These are phyloP conservation scores for Pseudogymnoascus destructans DNA, from an alignment of 2,329 filamentous ascomycete genomes.

Conservation along the genomic window DNA sequence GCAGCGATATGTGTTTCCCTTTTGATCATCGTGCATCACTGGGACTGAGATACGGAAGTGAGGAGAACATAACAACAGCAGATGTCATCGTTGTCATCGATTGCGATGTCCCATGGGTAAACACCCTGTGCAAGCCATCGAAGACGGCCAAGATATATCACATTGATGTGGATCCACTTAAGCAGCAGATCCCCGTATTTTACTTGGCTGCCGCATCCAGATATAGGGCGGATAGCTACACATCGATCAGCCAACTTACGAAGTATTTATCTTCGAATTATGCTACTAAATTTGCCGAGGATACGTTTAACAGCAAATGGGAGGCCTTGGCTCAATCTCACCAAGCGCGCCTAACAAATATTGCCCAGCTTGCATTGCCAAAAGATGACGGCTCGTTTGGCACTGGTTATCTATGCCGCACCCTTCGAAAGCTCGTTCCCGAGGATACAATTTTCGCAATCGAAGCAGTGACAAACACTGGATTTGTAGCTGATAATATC, in stretches of 20 bases:
- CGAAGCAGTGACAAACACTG: conserved; percentile 64
- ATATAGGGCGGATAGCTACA: conserved; percentile 52
- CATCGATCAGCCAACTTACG: conserved; percentile 56
- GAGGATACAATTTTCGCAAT: conserved; percentile 60
- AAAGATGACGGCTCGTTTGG: conserved; percentile 49
- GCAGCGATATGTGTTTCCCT: conserved; percentile 72
- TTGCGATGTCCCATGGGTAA: conserved; percentile 84
- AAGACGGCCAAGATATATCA: conserved; percentile 45
- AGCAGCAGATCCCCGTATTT: conserved; percentile 61
- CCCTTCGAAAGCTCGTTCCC: conserved; percentile 42
- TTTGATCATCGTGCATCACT: conserved; percentile 54
- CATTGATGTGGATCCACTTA: conserved; percentile 52
- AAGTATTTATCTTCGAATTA: conserved; percentile 40
- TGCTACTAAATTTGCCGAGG: conserved; percentile 29
- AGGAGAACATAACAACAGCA: conserved; percentile 59
- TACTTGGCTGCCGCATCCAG: conserved; percentile 54
- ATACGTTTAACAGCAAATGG: conserved; percentile 33
- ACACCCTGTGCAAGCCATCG: conserved; percentile 51
- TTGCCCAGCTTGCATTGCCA: conserved; percentile 42
- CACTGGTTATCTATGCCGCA: conserved; percentile 34
- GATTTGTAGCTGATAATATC: conserved; percentile 56
- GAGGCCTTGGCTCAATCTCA: conserved; percentile 44
- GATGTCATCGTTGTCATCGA: conserved; percentile 79
- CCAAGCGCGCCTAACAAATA: conserved; percentile 42
- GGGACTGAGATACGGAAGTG: conserved; percentile 60